Base-by-base conservation (phyloP, 2,329 filamentous ascomycete species). In the Nannizziopsis barbatae region DNA sequence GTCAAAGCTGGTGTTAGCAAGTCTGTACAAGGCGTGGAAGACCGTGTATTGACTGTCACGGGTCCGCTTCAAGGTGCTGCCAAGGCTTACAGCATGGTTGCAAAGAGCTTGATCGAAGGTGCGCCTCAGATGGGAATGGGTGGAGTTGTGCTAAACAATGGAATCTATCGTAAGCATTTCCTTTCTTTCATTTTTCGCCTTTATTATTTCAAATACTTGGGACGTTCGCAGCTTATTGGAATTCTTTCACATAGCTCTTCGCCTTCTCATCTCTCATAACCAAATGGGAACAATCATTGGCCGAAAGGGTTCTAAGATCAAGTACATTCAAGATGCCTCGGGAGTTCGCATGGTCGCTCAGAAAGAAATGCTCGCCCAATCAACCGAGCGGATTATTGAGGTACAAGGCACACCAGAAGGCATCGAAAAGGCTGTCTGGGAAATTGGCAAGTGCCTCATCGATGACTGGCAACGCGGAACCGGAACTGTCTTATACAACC, bases 281-380 rank as follows among this genome's bases (percentile, higher is more conserved):
- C 92, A 98, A 71, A 98, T 98, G 92, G 92, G 92, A 54, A 98
- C 92, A 61, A 95, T 98, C 71, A 98, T 98, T 64, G 92, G 92
- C 60, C 82, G 88, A 56, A 86, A 93, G 67, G 92, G 92, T 51
- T 76, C 95, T 57, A 98, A 96, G 76, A 98, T 98, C 76, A 98
- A 98, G 77, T 86, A 95, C 66, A 98, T 98, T 58, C 92, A 98
- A 67, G 92, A 98, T 66, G 83, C 81, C 27, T 96, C 92, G 4
- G 89, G 89, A 56, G 92, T 96, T 51, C 89, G 92, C 64, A 98
- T 98, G 92, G 89, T 98, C 42, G 92, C 92, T 36, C 92, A 98
- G 70, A 98, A 98, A 72, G 92, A 98, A 63, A 98, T 98, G 92
- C 81, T 98, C 6, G 92, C 92, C 32, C 92, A 98, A 68, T 98